Base-by-base conservation (phyloP, 2,329 filamentous ascomycete genomes). In the Colletotrichum euphorbiae region DNA sequence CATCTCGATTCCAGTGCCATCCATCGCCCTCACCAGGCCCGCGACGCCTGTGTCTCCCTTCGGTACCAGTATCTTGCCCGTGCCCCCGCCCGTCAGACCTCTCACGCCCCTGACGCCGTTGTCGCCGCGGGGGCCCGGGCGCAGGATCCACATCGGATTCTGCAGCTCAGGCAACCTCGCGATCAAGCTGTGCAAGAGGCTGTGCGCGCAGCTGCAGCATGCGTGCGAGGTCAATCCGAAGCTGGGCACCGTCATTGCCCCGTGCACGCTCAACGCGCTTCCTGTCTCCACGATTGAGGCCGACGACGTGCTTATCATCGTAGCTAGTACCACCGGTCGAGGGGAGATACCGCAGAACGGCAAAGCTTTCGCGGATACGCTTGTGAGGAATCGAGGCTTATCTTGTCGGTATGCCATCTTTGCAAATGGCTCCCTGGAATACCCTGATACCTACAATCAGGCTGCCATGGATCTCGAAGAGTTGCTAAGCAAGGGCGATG, bases 141-240 rank as follows among this genome's bases (percentile, higher is more conserved):
- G 66, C 24, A 69, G 62, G 21, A 66, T 69, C 19, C 60, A 66
- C 42, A 59, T 69, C 28, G 66, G 66, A 19, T 69, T 69, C 55
- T 69, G 66, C 65, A 68, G 65, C 65, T 68, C 65, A 31, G 65
- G 65, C 46, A 68, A 68, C 24, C 61, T 68, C 40, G 65, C 65
- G 24, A 68, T 68, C 61, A 68, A 68, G 61, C 61, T 68, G 7
- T 68, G 65, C 48, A 68, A 68, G 33, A 65, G 65, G 54, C 54
- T 68, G 65, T 68, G 61, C 61, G 54, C 40, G 61, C 65, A 68
- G 65, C 65, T 68, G 65, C 65, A 68, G 61, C 65, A 65, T 17
- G 65, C 61, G n/a, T 65, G 65, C 48, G 65, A 68, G 36, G 42
- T 36, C 38, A 68, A 65, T 24, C 61, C 65, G 38, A 65, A 60